phyloP scores from a whole-genome alignment of 331 rosid genomes.

The Pyrus hybrid region DNA sequence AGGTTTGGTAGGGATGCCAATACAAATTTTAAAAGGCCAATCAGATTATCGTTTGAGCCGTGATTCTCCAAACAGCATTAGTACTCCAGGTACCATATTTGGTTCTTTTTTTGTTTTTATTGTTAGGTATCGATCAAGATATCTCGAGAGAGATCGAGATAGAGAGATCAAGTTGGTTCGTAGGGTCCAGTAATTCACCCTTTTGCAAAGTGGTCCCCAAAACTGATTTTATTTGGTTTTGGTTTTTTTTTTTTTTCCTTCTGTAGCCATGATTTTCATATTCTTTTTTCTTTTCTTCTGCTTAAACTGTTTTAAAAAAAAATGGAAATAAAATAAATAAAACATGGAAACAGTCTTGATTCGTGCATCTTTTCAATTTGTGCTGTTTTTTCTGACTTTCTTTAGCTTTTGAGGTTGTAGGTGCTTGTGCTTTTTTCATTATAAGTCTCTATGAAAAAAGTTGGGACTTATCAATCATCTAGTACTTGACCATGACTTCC shows the following conservation, averaged over 20 bases:
- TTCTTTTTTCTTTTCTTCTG: not conserved
- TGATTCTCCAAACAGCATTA: too few relatives aligned
- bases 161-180: not conserved
- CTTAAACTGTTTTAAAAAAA: not conserved
- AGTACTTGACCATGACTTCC: not conserved
- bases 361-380: not conserved
- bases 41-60: too few relatives aligned
- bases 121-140: not conserved
- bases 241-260: not conserved
- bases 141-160: not conserved
- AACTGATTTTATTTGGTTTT: too few relatives aligned
- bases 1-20: too few relatives aligned
- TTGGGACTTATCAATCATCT: not conserved
- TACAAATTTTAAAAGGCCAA: too few relatives aligned
- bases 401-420: not conserved
- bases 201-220: not conserved
- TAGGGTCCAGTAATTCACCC: constrained; percentile 3
- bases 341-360: not conserved
- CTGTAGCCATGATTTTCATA: not conserved
- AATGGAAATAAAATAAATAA: not conserved
- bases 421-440: not conserved
- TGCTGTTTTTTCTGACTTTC: not conserved
- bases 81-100: too few relatives aligned
- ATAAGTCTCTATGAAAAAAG: not conserved
- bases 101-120: too few relatives aligned